Percentiles rank a stretch among this genome's conserved stretches.
phyloP scores from a whole-genome alignment of 148 eudicot species.

The Cornus kousa region DNA sequence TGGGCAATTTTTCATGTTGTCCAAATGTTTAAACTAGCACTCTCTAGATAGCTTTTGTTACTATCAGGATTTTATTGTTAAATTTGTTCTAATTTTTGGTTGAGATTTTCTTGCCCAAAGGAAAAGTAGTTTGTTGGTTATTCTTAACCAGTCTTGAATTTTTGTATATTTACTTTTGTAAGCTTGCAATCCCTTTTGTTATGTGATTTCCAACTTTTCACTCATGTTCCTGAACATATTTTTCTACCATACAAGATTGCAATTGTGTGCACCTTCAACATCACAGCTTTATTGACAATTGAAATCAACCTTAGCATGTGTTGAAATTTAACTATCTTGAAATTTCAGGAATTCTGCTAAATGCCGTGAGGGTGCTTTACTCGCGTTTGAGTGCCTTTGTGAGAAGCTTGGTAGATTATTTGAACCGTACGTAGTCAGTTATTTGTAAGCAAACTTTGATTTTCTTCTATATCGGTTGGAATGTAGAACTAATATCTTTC shows the following conservation, averaged over 20 bases:
- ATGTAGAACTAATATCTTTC: neutral
- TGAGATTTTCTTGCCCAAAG: neutral
- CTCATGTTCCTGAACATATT: neutral
- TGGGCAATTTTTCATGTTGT: no score
- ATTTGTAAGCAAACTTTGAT: neutral
- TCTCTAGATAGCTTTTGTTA: neutral
- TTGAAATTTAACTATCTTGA: constrained; percentile 6
- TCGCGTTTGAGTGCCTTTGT: constrained; percentile 96
- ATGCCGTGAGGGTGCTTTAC: constrained; percentile 85
- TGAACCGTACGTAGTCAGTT: constrained; percentile 73
- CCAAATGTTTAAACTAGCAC: no score
- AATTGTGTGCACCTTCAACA: neutral
- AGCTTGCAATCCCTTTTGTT: neutral
- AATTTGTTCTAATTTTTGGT: neutral
- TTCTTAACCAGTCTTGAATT: neutral
- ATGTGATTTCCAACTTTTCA: neutral
- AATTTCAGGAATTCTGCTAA: constrained; percentile 80
- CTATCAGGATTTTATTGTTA: neutral
- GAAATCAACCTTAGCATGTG: no score
- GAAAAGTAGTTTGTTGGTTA: neutral
- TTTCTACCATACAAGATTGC: neutral
- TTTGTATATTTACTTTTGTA: neutral
- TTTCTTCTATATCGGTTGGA: neutral
- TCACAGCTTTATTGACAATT: neutral
- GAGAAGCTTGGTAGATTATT: constrained; percentile 93